Evolutionary conservation across 23 red algal genomes (phyloP), one percentile per base, ranked within the genome.

Genomic region (Gracilaria caudata): DNA sequence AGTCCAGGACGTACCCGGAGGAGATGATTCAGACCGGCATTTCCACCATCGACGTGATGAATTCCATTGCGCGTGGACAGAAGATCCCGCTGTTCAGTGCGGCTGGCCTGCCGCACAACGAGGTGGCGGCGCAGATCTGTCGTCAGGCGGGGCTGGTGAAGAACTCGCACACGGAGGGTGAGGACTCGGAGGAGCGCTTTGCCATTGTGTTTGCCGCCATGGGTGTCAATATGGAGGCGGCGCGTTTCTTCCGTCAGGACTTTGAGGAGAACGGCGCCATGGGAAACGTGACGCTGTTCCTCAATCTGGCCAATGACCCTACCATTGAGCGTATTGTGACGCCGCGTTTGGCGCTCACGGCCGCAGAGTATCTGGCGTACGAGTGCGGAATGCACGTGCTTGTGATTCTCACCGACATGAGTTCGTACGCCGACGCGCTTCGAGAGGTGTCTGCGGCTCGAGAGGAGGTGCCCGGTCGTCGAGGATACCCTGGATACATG

Each of bases 161-260:
- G 74, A 20, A 68, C 33, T 43, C 25, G 7, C 59, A 74, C 23
- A 79, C 73, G 11, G 79, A 86, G 21, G 84, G 82, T 13, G 77
- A 77, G 64, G 72, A 55, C 13, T 58, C 81, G 28, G 80, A 98
- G n/a, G n/a, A n/a, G n/a, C n/a, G n/a, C 28, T 98, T 98, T 82
- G 96, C 96, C 75, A 98, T 98, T 81, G 96, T 98, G 53, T 98
- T 98, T 64, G 96, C 96, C 37, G 96, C 96, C 41, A 98, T 98
- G 96, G 96, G 96, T 51, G 96, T 94, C 35, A 98, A 94, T 87
- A 94, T 93, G 96, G 96, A 98, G 80, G 92, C 92, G 39, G 92
- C 96, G 9, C 96, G 96, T 36, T 98, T 98, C 73, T 98, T 98
- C 86, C 70, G 92, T 0, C 92, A 94, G 43, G 96, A 98, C 77